phyloP scores from a whole-genome alignment of 75 land plant genomes.

The Picea glauca region DNA sequence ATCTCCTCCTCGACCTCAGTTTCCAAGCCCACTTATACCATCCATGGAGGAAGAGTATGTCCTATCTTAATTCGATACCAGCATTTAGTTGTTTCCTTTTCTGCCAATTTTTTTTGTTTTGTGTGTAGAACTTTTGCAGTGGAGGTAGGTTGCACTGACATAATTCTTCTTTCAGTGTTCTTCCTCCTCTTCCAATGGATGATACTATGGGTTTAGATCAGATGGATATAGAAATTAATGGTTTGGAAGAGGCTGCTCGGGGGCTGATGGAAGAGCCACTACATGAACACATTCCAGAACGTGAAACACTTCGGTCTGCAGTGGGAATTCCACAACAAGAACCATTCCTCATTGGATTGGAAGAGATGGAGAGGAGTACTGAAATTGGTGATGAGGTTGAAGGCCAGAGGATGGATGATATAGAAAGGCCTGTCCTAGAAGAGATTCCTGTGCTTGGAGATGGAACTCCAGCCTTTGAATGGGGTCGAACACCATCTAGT shows the following conservation, averaged over 20 bases:
- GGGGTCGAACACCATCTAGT: background rate
- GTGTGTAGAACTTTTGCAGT: background rate
- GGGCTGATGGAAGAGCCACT: background rate
- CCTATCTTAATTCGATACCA: background rate
- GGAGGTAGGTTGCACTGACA: background rate
- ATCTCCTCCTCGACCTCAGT: background rate
- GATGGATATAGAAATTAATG: conserved; percentile 15
- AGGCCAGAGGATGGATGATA: background rate
- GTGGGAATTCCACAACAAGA: conserved; percentile 1
- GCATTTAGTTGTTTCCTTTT: background rate
- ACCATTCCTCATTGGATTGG: conserved; percentile 9
- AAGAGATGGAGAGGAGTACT: conserved; percentile 5
- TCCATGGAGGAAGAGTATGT: conserved; percentile 44
- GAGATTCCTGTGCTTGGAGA: conserved; percentile 15
- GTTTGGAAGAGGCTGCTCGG: conserved; percentile 6
- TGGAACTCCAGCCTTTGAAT: background rate
- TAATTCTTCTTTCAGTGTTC: conserved; percentile 27
- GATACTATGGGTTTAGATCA: conserved; percentile 24
- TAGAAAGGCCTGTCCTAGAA: conserved; percentile 2
- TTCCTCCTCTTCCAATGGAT: conserved; percentile 36
- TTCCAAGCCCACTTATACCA: conserved; percentile 1
- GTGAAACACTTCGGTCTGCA: conserved; percentile 11
- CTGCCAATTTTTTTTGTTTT: background rate
- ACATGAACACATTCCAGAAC: conserved; percentile 5
- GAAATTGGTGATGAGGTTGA: conserved; percentile 4